Percentiles rank a stretch among this genome's conserved stretches.
phyloP scores from a whole-genome alignment of 2,329 filamentous ascomycete species.

The Aspergillus glaucus region DNA sequence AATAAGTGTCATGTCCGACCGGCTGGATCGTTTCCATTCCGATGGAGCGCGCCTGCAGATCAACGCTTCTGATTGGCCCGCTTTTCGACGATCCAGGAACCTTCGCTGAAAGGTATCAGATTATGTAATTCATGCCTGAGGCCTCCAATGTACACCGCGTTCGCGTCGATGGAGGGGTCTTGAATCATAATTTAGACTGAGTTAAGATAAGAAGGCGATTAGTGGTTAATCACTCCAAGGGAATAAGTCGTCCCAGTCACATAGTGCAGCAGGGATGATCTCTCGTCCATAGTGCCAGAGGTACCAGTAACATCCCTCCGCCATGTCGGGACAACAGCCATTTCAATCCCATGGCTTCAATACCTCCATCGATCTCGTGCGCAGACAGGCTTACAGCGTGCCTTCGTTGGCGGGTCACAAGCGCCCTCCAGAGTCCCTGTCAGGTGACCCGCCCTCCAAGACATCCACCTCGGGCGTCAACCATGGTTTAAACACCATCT shows the following conservation, averaged over 20 bases:
- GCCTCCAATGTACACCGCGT: neutral
- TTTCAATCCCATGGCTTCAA: conserved; percentile 49
- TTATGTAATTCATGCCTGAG: conserved; percentile 5
- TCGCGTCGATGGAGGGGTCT: too few relatives aligned
- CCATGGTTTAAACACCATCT: neutral
- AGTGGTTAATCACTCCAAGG: too few relatives aligned
- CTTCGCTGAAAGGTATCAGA: neutral
- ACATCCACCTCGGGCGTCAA: neutral
- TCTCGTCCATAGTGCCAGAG: too few relatives aligned
- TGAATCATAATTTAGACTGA: too few relatives aligned
- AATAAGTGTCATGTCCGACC: neutral
- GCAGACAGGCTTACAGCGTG: conserved; percentile 35
- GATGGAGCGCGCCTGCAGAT: neutral
- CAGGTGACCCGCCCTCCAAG: conserved; percentile 12
- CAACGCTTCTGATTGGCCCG: neutral
- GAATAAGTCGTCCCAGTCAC: too few relatives aligned
- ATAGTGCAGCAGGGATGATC: too few relatives aligned
- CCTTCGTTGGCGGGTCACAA: conserved; percentile 47
- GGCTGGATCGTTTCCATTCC: neutral
- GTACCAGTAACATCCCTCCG: too few relatives aligned
- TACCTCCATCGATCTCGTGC: conserved; percentile 39
- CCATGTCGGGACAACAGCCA: conserved; percentile 21
- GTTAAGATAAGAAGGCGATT: too few relatives aligned
- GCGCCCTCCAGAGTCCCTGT: conserved; percentile 26
- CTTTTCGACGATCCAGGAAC: neutral